Conservation (phyloP, 208 protist species). For the Acanthamoeba lenticulata region DNA sequence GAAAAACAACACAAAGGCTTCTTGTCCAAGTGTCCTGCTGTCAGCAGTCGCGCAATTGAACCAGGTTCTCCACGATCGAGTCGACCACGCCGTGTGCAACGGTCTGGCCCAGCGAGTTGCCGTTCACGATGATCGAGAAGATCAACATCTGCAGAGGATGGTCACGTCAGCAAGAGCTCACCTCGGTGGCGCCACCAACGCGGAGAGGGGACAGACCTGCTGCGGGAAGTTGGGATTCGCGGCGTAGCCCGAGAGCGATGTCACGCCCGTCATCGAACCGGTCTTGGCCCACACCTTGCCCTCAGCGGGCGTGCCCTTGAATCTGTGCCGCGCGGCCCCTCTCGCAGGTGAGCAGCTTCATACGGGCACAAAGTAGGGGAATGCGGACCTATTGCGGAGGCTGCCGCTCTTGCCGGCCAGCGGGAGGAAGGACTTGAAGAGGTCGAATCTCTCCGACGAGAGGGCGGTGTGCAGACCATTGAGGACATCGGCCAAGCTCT, state of each 20-base stretch:
- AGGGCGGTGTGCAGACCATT: background rate
- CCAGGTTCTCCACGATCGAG: background rate
- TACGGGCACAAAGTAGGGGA: too few species aligned
- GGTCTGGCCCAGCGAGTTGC: background rate
- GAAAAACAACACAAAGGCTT: background rate
- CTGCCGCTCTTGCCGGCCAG: slow-evolving; percentile 1
- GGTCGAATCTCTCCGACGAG: background rate
- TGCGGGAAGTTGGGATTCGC: background rate
- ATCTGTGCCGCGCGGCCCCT: background rate
- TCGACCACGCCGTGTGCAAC: background rate
- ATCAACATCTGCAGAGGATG: background rate
- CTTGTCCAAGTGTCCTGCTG: too few species aligned
- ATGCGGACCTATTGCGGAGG: background rate
- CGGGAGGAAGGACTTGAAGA: slow-evolving; percentile 5
- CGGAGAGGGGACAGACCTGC: background rate
- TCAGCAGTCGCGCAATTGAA: background rate
- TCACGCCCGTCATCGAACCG: background rate
- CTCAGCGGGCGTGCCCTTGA: background rate
- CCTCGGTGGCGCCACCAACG: background rate
- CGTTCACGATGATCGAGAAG: slow-evolving; percentile 31
- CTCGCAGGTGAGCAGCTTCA: too few species aligned
- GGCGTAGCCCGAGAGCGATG: background rate
- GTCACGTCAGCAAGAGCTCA: too few species aligned
- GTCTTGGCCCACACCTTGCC: slow-evolving; percentile 20
- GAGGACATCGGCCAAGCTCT: background rate